Evolutionary conservation across 2,329 filamentous ascomycete genomes (phyloP).

Genomic region (Zymoseptoria pseudotritici): DNA sequence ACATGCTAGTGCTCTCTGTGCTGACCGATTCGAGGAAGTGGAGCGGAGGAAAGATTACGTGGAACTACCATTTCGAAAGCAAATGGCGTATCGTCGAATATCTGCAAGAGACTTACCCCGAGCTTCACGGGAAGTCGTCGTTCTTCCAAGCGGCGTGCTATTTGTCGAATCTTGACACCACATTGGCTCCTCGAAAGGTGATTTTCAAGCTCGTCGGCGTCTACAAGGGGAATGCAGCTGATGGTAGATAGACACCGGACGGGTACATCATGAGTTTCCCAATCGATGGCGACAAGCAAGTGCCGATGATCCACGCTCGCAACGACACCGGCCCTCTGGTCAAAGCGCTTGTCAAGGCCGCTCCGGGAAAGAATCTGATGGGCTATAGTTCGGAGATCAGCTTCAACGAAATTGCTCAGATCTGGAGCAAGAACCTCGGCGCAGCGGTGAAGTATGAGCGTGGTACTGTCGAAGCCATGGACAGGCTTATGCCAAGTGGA

Average conservation of each 20-base stretch:
- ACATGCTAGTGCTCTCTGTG: conserved; percentile 35
- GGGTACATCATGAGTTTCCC: conserved; percentile 16
- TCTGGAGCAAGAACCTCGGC: conserved; percentile 21
- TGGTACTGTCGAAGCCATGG: background rate
- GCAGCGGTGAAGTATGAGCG: conserved; percentile 18
- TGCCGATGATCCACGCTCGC: conserved; percentile 12
- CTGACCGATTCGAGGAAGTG: conserved; percentile 31
- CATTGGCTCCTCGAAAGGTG: background rate
- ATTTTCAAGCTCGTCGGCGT: conserved; percentile 3
- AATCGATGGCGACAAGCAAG: conserved; percentile 4
- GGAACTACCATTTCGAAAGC: conserved; percentile 31
- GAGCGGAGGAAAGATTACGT: conserved; percentile 36
- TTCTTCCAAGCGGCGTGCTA: conserved; percentile 32
- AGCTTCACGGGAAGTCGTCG: conserved; percentile 22
- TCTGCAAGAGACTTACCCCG: conserved; percentile 12
- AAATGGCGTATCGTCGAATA: conserved; percentile 26
- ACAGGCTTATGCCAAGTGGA: background rate
- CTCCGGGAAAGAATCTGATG: conserved; percentile 23
- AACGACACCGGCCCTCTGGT: conserved; percentile 18
- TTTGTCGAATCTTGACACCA: conserved; percentile 25
- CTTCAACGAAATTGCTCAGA: conserved; percentile 20
- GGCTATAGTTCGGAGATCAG: conserved; percentile 19
- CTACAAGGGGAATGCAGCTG: background rate
- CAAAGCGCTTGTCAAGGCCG: conserved; percentile 19
- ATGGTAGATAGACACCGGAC: background rate